Evolutionary conservation across 2,329 filamentous ascomycete species (phyloP).

Genomic region (Fusarium xylarioides): DNA sequence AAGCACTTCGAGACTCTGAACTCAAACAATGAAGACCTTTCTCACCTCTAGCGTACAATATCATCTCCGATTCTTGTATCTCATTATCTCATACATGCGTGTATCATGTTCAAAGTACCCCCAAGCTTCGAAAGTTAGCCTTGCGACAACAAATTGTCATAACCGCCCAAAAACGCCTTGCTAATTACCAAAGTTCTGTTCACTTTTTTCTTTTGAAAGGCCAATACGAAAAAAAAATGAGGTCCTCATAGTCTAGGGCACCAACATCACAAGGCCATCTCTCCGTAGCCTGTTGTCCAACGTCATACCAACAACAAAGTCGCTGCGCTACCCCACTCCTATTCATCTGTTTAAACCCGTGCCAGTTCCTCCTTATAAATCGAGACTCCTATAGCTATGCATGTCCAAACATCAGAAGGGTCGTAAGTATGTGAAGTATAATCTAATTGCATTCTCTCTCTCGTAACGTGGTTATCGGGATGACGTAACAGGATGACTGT

Average conservation of each 20-base stretch:
- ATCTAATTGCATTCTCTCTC: neutral
- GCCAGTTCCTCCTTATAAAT: slow-evolving; percentile 3
- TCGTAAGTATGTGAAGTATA: neutral
- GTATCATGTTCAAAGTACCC: neutral
- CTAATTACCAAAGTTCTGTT: slow-evolving; percentile 25
- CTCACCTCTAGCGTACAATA: neutral
- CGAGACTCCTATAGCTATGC: slow-evolving; percentile 27
- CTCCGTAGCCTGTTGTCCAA: slow-evolving; percentile 1
- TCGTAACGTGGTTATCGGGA: neutral
- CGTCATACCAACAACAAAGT: slow-evolving; percentile 5
- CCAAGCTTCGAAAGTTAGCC: slow-evolving; percentile 2
- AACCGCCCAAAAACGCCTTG: slow-evolving; percentile 36
- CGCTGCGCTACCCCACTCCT: neutral
- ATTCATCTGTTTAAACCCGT: neutral
- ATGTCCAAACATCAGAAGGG: slow-evolving; percentile 17
- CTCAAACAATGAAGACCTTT: neutral
- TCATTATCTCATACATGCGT: slow-evolving; percentile 4
- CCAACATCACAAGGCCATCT: neutral
- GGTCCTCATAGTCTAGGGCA: neutral
- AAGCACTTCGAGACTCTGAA: neutral
- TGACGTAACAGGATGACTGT: neutral
- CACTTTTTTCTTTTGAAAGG: neutral
- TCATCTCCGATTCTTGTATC: neutral
- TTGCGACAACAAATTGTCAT: slow-evolving; percentile 6
- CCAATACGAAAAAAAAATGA: neutral